A percentile compares a stretch with the other conserved stretches of the same genome.
These are phyloP conservation scores for Cyclotella sp. DNA, from an alignment of 108 stramenopile species.

Conservation along the genomic window DNA sequence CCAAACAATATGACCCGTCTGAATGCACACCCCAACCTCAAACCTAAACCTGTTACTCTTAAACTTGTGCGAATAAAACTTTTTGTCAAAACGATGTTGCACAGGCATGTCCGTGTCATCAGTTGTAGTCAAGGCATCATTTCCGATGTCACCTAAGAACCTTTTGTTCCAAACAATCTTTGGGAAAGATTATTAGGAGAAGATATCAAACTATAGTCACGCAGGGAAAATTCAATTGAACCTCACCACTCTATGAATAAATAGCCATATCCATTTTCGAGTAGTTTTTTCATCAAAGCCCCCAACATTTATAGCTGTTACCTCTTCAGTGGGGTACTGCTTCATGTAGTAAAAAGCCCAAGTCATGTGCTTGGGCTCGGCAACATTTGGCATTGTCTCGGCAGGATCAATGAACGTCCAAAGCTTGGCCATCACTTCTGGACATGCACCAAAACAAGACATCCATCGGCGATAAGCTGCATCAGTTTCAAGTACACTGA, in stretches of 20 bases:
- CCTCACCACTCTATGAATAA: background rate
- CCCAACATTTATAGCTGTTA: background rate
- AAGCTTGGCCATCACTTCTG: background rate
- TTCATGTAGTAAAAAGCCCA: conserved; percentile 7
- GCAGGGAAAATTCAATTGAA: too few relatives aligned
- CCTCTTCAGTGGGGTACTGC: background rate
- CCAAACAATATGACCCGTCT: conserved; percentile 21
- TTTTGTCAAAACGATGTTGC: background rate
- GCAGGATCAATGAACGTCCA: background rate
- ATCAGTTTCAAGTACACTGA: too few relatives aligned
- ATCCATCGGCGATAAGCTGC: background rate
- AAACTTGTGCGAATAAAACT: conserved; percentile 23
- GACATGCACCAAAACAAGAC: background rate
- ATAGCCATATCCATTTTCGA: background rate
- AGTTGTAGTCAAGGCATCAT: conserved; percentile 1
- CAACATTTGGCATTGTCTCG: background rate
- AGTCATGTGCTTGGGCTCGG: background rate
- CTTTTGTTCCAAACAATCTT: conserved; percentile 10
- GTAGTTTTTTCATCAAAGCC: conserved; percentile 7
- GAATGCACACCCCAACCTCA: conserved; percentile 15
- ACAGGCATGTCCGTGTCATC: background rate
- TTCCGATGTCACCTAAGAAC: conserved; percentile 10
- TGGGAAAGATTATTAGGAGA: too few relatives aligned
- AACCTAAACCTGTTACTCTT: conserved; percentile 7
- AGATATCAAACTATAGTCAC: too few relatives aligned